phyloP scores from a whole-genome alignment of 257 asterid genomes.

The Solanum paucissectum region DNA sequence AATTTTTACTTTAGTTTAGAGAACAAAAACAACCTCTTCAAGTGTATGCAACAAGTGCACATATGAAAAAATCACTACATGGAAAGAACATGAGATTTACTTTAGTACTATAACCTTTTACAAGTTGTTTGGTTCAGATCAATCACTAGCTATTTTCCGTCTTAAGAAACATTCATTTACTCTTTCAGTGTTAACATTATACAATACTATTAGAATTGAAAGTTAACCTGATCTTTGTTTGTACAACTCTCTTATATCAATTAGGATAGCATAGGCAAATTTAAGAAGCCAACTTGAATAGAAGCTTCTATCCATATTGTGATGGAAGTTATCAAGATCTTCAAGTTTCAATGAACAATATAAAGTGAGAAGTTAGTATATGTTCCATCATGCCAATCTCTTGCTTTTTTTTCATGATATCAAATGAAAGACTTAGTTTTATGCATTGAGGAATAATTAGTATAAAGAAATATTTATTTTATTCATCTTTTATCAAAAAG shows the following conservation, averaged over 20 bases:
- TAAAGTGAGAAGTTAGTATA: background rate
- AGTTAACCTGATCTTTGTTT: constrained; percentile 86
- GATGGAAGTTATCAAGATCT: background rate
- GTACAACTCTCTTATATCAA: constrained; percentile 71
- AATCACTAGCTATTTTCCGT: background rate
- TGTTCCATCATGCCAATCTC: background rate
- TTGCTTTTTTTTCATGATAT: background rate
- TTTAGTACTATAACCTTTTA: background rate
- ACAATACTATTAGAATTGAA: background rate
- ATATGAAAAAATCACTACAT: background rate
- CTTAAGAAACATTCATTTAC: background rate
- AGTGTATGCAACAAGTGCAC: background rate
- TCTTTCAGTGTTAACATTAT: background rate
- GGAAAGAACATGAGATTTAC: background rate
- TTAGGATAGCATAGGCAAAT: background rate
- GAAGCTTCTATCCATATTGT: background rate
- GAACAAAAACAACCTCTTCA: background rate
- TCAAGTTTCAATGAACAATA: background rate
- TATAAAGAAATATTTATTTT: background rate
- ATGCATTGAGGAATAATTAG: background rate
- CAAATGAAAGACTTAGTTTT: background rate
- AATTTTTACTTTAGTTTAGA: background rate
- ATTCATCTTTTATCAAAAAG: background rate
- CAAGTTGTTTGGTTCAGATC: background rate
- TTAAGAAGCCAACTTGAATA: background rate